Evolutionary conservation across 768 basidiomycete genomes (phyloP).

Genomic region (Amanita exitialis): DNA sequence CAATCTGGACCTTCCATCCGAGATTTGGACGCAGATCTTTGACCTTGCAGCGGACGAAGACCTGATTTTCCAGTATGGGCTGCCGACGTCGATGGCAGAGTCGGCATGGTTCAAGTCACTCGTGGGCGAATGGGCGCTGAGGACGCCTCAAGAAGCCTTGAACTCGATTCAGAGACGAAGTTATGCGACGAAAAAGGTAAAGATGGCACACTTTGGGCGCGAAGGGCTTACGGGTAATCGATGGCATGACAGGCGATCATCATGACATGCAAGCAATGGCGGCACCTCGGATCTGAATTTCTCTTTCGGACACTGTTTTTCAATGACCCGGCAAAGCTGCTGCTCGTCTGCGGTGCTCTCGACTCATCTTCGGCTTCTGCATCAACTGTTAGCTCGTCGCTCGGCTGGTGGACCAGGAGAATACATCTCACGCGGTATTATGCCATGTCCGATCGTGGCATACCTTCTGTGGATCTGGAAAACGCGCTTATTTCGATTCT

Average conservation of each 20-base stretch:
- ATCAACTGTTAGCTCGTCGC: constrained; percentile 28
- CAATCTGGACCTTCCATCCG: constrained; percentile 42
- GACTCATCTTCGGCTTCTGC: constrained; percentile 28
- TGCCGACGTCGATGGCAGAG: constrained; percentile 54
- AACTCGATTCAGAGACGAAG: constrained; percentile 48
- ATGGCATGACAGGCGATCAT: too few species aligned
- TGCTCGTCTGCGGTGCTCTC: constrained; percentile 40
- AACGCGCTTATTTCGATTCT: constrained; percentile 49
- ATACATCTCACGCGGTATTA: constrained; percentile 56
- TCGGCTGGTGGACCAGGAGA: constrained; percentile 67
- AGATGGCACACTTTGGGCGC: not conserved
- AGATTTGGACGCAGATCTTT: constrained; percentile 65
- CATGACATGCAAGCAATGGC: constrained; percentile 57
- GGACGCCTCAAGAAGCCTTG: constrained; percentile 49
- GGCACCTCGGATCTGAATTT: constrained; percentile 49
- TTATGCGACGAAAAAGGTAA: constrained; percentile 63
- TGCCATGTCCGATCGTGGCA: constrained; percentile 21
- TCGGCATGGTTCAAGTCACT: constrained; percentile 54
- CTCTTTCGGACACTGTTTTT: constrained; percentile 65
- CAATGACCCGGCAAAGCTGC: constrained; percentile 45
- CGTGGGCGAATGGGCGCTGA: constrained; percentile 42
- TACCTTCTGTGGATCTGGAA: constrained; percentile 39
- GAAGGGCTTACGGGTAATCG: too few species aligned
- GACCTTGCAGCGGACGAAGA: constrained; percentile 64
- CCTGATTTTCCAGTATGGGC: constrained; percentile 47